Evolutionary conservation across 2,329 filamentous ascomycete genomes (phyloP), one percentile per base, ranked within the genome.

Genomic region (Dothiorella sarmentorum): DNA sequence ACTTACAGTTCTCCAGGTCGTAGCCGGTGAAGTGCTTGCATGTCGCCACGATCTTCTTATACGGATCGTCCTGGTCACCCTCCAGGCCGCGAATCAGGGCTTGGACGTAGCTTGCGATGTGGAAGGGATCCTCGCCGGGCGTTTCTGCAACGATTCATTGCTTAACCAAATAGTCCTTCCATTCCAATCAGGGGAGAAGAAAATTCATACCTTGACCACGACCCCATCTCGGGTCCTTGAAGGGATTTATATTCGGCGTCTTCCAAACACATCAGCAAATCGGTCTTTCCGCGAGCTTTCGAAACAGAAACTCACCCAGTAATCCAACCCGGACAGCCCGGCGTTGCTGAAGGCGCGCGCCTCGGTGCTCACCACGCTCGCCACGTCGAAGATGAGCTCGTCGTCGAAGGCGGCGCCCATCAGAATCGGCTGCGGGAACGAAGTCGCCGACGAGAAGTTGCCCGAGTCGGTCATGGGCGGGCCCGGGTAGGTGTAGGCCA

Each of bases 221-320:
- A 1, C 84, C 84, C 84, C 84, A 85, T 24, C 85, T 74, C 0
- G 85, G 84, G 65, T 86, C 84, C 35, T 80, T 80, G 72, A 82
- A 88, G 0, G 82, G 78, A 64, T 87, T 88, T 68, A 88, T 85
- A 65, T 88, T 87, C 0, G 86, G 86, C 0, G 86, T 85, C 55
- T 52, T n/a, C n/a, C n/a, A n/a, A n/a, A n/a, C n/a, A n/a, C n/a
- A n/a, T n/a, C n/a, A n/a, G n/a, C n/a, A n/a, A n/a, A n/a, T n/a
- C n/a, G n/a, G n/a, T n/a, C n/a, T n/a, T n/a, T n/a, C n/a, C n/a
- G n/a, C n/a, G n/a, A n/a, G n/a, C n/a, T n/a, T n/a, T n/a, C n/a
- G n/a, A 31, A 31, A 3, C 29, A 31, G 3, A 13, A 31, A 38
- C 45, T 17, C 22, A 52, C 47, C 81, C 83, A 87, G 66, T 78